A percentile compares a stretch with the other conserved stretches of the same genome.
Conservation (phyloP, 2,329 filamentous ascomycete genomes). For the Hymenoscyphus scutula region DNA sequence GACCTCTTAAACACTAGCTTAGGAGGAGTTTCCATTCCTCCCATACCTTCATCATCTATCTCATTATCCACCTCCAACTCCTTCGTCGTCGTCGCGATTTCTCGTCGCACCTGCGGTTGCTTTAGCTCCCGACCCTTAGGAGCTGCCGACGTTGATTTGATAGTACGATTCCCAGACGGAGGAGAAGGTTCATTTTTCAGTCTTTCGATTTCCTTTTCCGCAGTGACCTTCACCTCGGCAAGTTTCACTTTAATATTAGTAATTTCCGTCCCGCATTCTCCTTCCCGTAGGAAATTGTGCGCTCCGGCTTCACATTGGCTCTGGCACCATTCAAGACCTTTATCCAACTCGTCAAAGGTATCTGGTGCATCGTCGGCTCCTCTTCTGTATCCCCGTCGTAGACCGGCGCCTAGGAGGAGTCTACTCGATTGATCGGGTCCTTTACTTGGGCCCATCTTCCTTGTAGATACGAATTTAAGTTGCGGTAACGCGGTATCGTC, state of each 20-base stretch:
- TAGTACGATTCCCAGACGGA: conserved; percentile 3
- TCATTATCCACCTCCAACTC: conserved; percentile 31
- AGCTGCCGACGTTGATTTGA: background rate
- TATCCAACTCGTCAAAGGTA: conserved; percentile 72
- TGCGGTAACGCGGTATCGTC: conserved; percentile 35
- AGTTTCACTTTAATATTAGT: conserved; percentile 51
- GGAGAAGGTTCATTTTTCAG: conserved; percentile 23
- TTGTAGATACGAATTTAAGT: conserved; percentile 41
- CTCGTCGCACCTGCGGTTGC: conserved; percentile 14
- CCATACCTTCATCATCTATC: conserved; percentile 29
- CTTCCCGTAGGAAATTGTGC: conserved; percentile 84
- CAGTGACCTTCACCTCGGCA: conserved; percentile 53
- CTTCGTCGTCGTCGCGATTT: conserved; percentile 11
- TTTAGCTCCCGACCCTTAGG: conserved; percentile 16
- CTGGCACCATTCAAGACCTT: conserved; percentile 75
- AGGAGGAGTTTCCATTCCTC: conserved; percentile 23
- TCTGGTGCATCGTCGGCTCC: conserved; percentile 37
- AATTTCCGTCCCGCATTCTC: conserved; percentile 78
- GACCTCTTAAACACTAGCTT: conserved; percentile 33
- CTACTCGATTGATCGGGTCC: conserved; percentile 17
- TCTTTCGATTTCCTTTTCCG: conserved; percentile 29
- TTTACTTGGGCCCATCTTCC: conserved; percentile 38
- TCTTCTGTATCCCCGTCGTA: conserved; percentile 29
- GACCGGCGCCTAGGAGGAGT: conserved; percentile 22
- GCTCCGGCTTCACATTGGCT: conserved; percentile 81